phyloP scores from a whole-genome alignment of 108 stramenopile genomes.

The Licmophora abbreviata region DNA sequence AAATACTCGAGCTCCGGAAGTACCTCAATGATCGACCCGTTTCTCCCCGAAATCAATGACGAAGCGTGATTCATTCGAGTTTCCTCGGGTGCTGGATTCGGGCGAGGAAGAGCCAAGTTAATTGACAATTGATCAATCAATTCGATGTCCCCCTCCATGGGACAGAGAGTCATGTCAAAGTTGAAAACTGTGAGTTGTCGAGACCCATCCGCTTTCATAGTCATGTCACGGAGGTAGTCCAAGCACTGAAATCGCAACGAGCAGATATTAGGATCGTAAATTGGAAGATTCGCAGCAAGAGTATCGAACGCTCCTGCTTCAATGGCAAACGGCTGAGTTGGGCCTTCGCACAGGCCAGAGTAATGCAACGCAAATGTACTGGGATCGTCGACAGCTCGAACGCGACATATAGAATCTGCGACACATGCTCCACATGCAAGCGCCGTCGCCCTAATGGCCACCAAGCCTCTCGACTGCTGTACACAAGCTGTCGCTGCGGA shows the following conservation, averaged over 20 bases:
- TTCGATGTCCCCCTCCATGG: slow-evolving; percentile 71
- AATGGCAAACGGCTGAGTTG: slow-evolving; percentile 92
- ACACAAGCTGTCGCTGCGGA: slow-evolving; percentile 87
- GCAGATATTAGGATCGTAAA: slow-evolving; percentile 84
- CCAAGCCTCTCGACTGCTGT: slow-evolving; percentile 92
- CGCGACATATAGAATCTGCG: slow-evolving; percentile 93
- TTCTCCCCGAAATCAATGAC: slow-evolving; percentile 61
- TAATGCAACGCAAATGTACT: slow-evolving; percentile 93
- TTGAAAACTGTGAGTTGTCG: slow-evolving; percentile 81
- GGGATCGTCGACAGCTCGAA: slow-evolving; percentile 91
- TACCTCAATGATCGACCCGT: slow-evolving; percentile 87
- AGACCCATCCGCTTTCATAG: slow-evolving; percentile 57
- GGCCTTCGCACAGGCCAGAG: slow-evolving; percentile 91
- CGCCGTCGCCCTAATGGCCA: slow-evolving; percentile 93
- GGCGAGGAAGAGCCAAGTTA: slow-evolving; percentile 71
- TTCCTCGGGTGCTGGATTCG: slow-evolving; percentile 54
- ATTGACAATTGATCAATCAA: slow-evolving; percentile 77
- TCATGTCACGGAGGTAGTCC: slow-evolving; percentile 89
- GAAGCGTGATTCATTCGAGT: slow-evolving; percentile 63
- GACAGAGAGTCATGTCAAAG: slow-evolving; percentile 68
- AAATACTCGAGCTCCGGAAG: slow-evolving; percentile 97
- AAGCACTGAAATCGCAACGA: slow-evolving; percentile 83
- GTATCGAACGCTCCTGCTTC: slow-evolving; percentile 92
- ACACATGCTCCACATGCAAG: slow-evolving; percentile 93
- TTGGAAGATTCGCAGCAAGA: slow-evolving; percentile 88